Percentiles rank a stretch among this genome's conserved stretches.
These are phyloP conservation scores for Pseudocercospora vitis DNA, from an alignment of 2,329 filamentous ascomycete genomes.

Conservation along the genomic window DNA sequence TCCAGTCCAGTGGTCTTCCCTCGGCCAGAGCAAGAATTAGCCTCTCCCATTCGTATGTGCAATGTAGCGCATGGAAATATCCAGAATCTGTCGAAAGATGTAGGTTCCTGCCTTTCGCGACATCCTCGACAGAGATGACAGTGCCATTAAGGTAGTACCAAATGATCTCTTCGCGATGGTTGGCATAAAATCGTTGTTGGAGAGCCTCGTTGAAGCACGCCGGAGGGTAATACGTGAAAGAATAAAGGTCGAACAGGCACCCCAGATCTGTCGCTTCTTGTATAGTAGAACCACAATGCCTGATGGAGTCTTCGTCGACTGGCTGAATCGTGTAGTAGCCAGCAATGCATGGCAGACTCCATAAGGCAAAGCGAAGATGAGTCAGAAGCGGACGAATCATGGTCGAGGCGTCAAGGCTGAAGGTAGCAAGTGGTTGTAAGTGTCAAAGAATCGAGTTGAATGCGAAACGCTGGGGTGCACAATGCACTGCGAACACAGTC, in stretches of 20 bases:
- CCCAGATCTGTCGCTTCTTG: not conserved
- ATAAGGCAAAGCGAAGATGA: not conserved
- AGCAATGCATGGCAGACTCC: not conserved
- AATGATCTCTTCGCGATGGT: not conserved
- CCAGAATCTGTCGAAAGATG: not conserved
- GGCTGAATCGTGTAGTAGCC: not conserved
- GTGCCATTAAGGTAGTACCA: not conserved
- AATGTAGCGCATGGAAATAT: not conserved
- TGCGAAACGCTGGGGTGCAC: no score
- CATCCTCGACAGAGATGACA: not conserved
- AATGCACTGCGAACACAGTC: no score
- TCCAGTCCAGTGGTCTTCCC: not conserved
- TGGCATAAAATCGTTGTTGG: not conserved
- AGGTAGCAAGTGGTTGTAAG: no score
- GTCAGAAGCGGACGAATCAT: not conserved
- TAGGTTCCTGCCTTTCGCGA: not conserved
- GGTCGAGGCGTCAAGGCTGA: no score
- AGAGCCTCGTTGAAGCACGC: not conserved
- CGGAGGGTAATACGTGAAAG: not conserved
- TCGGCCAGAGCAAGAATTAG: not conserved
- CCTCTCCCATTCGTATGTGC: not conserved
- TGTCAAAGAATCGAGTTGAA: no score
- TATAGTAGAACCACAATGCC: not conserved
- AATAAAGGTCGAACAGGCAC: not conserved
- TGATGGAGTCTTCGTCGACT: not conserved